Conservation (phyloP, 768 basidiomycete genomes). For the Tylopilus plumbeoviolaceoides region DNA sequence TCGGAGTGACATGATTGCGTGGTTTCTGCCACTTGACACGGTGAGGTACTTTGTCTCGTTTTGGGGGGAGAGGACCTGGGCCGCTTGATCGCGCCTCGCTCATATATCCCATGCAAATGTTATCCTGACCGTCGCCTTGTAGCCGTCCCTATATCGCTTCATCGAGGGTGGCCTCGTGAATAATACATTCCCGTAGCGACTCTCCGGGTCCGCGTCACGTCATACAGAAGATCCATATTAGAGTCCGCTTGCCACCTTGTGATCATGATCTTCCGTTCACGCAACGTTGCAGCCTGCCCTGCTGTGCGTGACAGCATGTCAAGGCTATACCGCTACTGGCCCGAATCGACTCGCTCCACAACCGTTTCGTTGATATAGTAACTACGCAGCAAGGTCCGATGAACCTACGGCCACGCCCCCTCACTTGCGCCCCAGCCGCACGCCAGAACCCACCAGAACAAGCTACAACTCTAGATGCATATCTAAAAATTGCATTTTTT, state of each 20-base stretch:
- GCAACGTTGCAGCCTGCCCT: slow-evolving; percentile 23
- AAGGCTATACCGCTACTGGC: slow-evolving; percentile 22
- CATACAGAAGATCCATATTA: slow-evolving; percentile 10
- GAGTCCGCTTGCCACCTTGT: not conserved
- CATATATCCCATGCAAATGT: no score
- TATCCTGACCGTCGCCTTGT: no score
- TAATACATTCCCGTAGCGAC: no score
- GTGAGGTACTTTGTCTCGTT: not conserved
- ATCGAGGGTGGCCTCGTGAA: not conserved
- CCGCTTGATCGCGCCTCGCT: not conserved
- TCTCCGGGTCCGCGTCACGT: not conserved
- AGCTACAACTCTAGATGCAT: not conserved
- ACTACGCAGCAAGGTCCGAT: slow-evolving; percentile 3
- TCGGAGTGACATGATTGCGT: slow-evolving; percentile 15
- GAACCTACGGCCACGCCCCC: no score
- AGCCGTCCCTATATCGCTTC: not conserved
- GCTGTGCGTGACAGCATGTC: slow-evolving; percentile 22
- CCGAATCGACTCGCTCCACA: no score
- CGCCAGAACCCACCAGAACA: not conserved
- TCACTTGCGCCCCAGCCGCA: not conserved
- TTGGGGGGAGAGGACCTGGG: not conserved
- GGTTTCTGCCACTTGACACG: slow-evolving; percentile 30
- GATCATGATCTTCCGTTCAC: not conserved
- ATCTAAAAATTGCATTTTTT: slow-evolving; percentile 10
- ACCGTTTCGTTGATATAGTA: slow-evolving; percentile 15